Conservation (phyloP, 257 asterid species). For the Salvia miltiorrhiza region DNA sequence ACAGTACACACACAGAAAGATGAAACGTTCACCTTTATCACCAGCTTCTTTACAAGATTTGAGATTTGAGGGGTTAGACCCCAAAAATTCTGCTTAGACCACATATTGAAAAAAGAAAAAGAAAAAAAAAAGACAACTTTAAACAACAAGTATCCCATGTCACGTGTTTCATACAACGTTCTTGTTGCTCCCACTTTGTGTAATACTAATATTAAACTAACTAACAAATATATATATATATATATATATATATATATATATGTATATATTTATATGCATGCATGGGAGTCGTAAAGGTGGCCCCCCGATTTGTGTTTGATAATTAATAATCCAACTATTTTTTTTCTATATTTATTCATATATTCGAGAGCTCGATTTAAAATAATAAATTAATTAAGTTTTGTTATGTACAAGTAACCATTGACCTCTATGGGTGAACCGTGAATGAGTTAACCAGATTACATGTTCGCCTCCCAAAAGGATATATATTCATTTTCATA, state of each 20-base stretch:
- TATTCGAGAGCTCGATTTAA: no score
- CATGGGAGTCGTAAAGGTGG: neutral
- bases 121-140: constrained; percentile 23
- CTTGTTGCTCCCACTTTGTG: constrained; percentile 9
- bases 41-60: constrained; percentile 22
- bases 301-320: neutral
- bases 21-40: constrained; percentile 23
- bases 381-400: no score
- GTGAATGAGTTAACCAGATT: no score
- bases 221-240: neutral
- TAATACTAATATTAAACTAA: neutral
- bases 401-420: no score
- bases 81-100: constrained; percentile 22
- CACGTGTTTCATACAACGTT: constrained; percentile 29
- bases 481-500: no score
- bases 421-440: no score
- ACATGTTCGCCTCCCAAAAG: no score
- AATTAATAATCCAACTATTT: neutral
- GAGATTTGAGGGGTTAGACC: constrained; percentile 2
- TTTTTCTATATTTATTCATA: neutral
- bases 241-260: neutral
- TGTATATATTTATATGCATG: neutral
- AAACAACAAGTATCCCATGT: constrained; percentile 37
- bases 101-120: neutral
- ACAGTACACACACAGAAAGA: neutral